A percentile compares a stretch with the other conserved stretches of the same genome.
Evolutionary conservation across 2,329 filamentous ascomycete species (phyloP).

Genomic region (Raffaelea albimanens): DNA sequence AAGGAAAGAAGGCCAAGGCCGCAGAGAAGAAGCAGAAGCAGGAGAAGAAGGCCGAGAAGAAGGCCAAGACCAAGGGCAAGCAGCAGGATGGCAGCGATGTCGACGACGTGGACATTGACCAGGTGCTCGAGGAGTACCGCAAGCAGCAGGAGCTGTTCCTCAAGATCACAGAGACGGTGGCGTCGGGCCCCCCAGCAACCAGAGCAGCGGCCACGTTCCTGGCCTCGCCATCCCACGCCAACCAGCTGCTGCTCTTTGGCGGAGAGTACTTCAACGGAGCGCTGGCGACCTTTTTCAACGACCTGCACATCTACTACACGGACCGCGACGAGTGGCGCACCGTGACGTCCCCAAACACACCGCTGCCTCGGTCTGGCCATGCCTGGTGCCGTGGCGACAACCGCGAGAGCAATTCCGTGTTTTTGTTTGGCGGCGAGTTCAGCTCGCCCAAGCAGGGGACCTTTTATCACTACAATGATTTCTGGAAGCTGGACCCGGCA

Average conservation of each 20-base stretch:
- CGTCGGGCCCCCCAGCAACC: conserved; percentile 62
- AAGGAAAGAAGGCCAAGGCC: conserved; percentile 35
- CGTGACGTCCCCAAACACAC: conserved; percentile 84
- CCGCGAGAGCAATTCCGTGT: conserved; percentile 64
- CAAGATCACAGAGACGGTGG: conserved; percentile 77
- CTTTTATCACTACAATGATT: conserved; percentile 99
- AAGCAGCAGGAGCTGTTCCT: conserved; percentile 89
- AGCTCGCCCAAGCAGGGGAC: conserved; percentile 94
- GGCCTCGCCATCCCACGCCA: conserved; percentile 75
- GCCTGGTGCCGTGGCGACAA: conserved; percentile 90
- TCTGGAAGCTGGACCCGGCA: conserved; percentile 82
- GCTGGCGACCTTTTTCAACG: conserved; percentile 63
- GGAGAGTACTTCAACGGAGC: conserved; percentile 95
- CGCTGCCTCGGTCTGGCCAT: conserved; percentile 83
- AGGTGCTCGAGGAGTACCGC: conserved; percentile 85
- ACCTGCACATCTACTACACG: conserved; percentile 62
- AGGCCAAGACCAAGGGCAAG: conserved; percentile 56
- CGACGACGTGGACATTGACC: conserved; percentile 88
- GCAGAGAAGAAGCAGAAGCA: conserved; percentile 67
- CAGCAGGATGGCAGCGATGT: conserved; percentile 74
- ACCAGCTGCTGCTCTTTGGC: conserved; percentile 84
- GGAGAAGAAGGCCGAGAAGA: conserved; percentile 78
- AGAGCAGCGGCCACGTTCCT: conserved; percentile 74
- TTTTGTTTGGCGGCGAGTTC: conserved; percentile 94
- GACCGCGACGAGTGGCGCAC: conserved; percentile 84